Conservation (phyloP, 306 rosid genomes). For the Vicia sativa region DNA sequence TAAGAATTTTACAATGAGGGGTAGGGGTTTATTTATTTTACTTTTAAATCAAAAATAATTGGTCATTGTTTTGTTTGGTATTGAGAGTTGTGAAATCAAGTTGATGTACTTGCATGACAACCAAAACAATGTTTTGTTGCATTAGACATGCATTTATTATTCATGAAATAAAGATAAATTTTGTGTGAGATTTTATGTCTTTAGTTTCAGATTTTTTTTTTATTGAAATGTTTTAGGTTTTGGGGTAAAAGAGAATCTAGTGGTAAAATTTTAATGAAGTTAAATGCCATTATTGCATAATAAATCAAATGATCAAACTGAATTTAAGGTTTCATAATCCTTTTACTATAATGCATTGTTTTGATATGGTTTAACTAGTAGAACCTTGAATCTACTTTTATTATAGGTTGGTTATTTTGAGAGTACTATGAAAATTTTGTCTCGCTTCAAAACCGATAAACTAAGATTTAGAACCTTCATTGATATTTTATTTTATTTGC, state of each 20-base stretch:
- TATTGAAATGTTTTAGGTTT: neutral
- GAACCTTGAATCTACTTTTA: no score
- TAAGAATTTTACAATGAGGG: neutral
- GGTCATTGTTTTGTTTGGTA: neutral
- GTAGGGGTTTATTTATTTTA: neutral
- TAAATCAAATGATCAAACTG: neutral
- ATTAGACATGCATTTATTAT: conserved; percentile 16
- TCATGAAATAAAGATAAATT: neutral
- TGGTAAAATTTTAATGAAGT: neutral
- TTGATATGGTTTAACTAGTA: no score
- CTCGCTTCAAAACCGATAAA: no score
- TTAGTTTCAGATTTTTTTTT: conserved; percentile 31
- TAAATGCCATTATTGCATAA: neutral
- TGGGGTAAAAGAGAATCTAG: neutral
- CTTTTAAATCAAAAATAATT: neutral
- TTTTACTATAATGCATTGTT: neutral
- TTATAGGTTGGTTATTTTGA: no score
- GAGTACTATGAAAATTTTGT: no score
- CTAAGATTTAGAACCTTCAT: no score
- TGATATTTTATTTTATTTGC: no score
- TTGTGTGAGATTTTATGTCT: neutral
- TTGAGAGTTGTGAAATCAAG: conserved; percentile 12
- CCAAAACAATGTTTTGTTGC: conserved; percentile 21
- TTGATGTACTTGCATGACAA: conserved; percentile 8
- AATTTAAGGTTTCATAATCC: neutral